Percentiles rank a stretch among this genome's conserved stretches.
phyloP scores from a whole-genome alignment of 2,329 filamentous ascomycete species.

The Furcasterigmium furcatum region DNA sequence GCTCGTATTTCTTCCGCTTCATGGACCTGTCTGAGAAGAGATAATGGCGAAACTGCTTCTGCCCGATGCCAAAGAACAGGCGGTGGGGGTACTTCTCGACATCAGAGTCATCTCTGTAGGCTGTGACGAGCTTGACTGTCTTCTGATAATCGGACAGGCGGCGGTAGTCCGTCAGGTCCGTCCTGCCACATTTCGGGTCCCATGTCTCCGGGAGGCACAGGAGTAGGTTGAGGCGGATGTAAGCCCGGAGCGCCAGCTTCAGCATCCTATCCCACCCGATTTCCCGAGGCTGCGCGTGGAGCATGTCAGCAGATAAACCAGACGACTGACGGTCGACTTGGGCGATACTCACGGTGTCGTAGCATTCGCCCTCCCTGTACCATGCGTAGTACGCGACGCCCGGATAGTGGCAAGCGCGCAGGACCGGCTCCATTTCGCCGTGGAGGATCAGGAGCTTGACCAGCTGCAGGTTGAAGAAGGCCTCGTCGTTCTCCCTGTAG shows the following conservation, averaged over 20 bases:
- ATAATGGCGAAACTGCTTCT: slow-evolving; percentile 6
- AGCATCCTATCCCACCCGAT: slow-evolving; percentile 14
- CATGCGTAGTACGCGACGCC: slow-evolving; percentile 2
- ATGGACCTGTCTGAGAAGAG: no score
- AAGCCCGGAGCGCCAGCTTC: slow-evolving; percentile 11
- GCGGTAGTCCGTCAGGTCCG: no score
- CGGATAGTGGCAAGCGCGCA: no score
- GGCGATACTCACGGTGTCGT: no score
- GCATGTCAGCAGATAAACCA: no score
- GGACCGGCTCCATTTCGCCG: slow-evolving; percentile 13
- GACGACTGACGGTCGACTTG: no score
- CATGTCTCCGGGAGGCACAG: slow-evolving; percentile 11
- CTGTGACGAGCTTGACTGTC: slow-evolving; percentile 4
- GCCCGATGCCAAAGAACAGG: slow-evolving; percentile 14
- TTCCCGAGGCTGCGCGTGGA: no score
- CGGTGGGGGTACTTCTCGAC: slow-evolving; percentile 11
- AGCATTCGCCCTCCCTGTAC: not conserved
- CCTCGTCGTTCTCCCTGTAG: not conserved
- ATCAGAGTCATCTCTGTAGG: not conserved
- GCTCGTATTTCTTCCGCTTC: no score
- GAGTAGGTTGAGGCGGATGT: slow-evolving; percentile 18
- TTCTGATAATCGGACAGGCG: slow-evolving; percentile 12
- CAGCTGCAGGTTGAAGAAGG: slow-evolving; percentile 15
- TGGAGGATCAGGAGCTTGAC: slow-evolving; percentile 16
- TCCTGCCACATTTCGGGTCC: not conserved